These are phyloP conservation scores for slime mould (Dictyostelium discoideum) DNA, from an alignment of 78 protist species.

Conservation along the genomic window DNA sequence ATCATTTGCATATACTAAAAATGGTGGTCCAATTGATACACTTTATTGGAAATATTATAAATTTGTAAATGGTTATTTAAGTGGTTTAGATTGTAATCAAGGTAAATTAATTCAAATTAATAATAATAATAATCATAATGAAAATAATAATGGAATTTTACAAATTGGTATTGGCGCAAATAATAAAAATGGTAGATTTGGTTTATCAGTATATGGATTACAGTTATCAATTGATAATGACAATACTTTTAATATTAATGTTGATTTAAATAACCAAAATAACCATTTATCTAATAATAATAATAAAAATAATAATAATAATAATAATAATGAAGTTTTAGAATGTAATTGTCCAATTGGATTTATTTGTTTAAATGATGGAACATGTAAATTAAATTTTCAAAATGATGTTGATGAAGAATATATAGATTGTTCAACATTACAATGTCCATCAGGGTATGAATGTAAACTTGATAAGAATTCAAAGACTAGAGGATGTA, in stretches of 20 bases:
- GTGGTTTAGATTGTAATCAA: conserved; percentile 5
- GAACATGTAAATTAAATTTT: not conserved
- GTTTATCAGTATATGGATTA: conserved; percentile 11
- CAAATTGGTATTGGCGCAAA: conserved; percentile 59
- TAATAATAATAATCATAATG: not conserved
- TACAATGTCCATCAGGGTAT: conserved; percentile 24
- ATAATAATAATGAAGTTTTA: not conserved
- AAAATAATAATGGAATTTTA: not conserved
- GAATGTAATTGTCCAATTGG: not conserved
- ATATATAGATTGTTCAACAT: not conserved
- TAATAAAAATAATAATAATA: not conserved
- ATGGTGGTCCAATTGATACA: not conserved
- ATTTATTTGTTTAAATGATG: not conserved
- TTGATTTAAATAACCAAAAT: not conserved
- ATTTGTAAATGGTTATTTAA: not conserved
- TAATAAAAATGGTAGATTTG: conserved; percentile 23
- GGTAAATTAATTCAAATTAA: not conserved
- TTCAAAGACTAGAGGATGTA: not conserved
- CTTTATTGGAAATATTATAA: conserved; percentile 1
- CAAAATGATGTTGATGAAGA: not conserved
- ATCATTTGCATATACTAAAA: not conserved
- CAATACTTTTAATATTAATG: not conserved
- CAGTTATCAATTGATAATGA: not conserved
- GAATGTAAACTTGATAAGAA: not conserved
- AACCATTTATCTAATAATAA: not conserved